A percentile compares a stretch with the other conserved stretches of the same genome.
These are phyloP conservation scores for Jatropha podagrica DNA, from an alignment of 441 rosid genomes.

Conservation along the genomic window DNA sequence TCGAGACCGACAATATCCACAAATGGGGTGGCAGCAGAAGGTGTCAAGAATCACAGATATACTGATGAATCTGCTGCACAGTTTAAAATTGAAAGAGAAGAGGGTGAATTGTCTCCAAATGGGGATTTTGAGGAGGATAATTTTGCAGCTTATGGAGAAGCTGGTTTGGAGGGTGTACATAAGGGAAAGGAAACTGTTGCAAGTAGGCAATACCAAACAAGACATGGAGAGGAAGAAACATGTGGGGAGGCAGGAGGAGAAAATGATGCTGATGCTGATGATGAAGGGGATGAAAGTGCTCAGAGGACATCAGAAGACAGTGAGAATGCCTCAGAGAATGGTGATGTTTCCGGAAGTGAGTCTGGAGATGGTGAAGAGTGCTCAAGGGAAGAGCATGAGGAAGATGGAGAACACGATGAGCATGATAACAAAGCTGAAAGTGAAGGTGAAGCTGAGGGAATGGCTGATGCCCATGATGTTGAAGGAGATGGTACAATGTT, in stretches of 20 bases:
- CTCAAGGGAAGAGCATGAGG: conserved; percentile 78
- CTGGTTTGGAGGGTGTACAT: conserved; percentile 51
- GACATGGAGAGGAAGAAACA: conserved; percentile 50
- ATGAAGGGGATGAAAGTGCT: conserved; percentile 84
- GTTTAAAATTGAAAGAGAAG: conserved; percentile 88
- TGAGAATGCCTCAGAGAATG: conserved; percentile 90
- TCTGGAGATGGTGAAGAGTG: conserved; percentile 83
- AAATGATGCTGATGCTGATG: conserved; percentile 76
- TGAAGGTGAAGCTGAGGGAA: conserved; percentile 93
- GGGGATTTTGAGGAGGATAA: conserved; percentile 94
- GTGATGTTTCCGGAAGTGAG: conserved; percentile 85
- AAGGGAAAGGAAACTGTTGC: conserved; percentile 57
- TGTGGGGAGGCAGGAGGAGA: conserved; percentile 62
- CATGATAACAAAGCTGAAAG: conserved; percentile 86
- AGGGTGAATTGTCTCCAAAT: conserved; percentile 96
- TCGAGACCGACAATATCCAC: conserved; percentile 39
- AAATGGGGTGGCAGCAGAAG: conserved; percentile 55
- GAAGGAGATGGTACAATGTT: conserved; percentile 68
- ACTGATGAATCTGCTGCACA: conserved; percentile 51
- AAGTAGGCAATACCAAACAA: conserved; percentile 50
- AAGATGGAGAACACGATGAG: conserved; percentile 66
- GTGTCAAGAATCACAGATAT: conserved; percentile 48
- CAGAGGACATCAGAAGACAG: conserved; percentile 86
- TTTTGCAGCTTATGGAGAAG: conserved; percentile 73
- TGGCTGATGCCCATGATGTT: conserved; percentile 76